Evolutionary conservation across 148 eudicot species (phyloP), one percentile per base, ranked within the genome.

Genomic region (Oxyria digyna): DNA sequence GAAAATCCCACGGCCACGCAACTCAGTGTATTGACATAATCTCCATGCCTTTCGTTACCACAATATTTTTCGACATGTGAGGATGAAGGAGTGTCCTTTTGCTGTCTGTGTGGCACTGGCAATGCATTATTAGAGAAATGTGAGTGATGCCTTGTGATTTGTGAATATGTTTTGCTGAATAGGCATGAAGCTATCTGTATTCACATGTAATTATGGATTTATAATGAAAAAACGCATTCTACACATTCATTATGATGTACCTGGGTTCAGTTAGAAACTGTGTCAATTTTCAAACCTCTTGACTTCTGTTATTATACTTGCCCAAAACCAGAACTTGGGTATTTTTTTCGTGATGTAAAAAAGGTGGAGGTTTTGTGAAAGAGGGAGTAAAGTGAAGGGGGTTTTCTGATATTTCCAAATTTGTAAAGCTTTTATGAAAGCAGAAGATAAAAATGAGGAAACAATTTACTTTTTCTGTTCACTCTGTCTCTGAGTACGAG

Each of bases 1-100:
- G 76, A 73, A 75, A 67, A 78, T 80, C 52, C 87, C 90, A 33
- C 80, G 73, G 79, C 71, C 63, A 40, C 72, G 38, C 55, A 46
- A 20, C 6, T 29, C 21, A 31, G 46, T 46, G 35, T 48, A 29
- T 31, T 59, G 35, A 54, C 31, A 21, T 4, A 20, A 8, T 1
- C 12, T 21, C 57, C 24, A 8, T 9, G 24, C 21, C 52, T 48
- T 18, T n/a, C n/a, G n/a, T n/a, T n/a, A n/a, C n/a, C n/a, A n/a
- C n/a, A n/a, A n/a, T n/a, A n/a, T n/a, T n/a, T n/a, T n/a, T n/a
- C n/a, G n/a, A n/a, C n/a, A n/a, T n/a, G n/a, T n/a, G n/a, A n/a
- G n/a, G n/a, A n/a, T n/a, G n/a, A n/a, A n/a, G n/a, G n/a, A n/a
- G n/a, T n/a, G n/a, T n/a, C n/a, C n/a, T n/a, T n/a, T n/a, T n/a